Percentiles rank a stretch among this genome's conserved stretches.
Evolutionary conservation across 2,329 filamentous ascomycete genomes (phyloP).

Genomic region (Diaporthe sp.): DNA sequence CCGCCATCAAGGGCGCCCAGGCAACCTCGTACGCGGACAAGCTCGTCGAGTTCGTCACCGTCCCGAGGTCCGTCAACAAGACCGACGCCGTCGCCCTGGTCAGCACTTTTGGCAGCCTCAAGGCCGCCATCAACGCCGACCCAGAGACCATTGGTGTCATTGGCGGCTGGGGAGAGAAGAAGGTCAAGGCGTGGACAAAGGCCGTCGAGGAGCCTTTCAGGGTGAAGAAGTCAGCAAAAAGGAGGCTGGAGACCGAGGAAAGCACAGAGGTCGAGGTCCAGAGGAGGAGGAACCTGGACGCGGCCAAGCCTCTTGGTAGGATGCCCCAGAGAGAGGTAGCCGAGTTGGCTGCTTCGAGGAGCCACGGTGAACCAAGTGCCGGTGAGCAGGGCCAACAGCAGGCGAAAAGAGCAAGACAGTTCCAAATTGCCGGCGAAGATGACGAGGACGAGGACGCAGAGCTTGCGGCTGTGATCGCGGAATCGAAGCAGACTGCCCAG

Average conservation of each 20-base stretch:
- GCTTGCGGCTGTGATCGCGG: conserved; percentile 62
- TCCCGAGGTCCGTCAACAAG: conserved; percentile 92
- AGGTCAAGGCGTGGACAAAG: conserved; percentile 87
- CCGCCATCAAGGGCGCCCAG: conserved; percentile 88
- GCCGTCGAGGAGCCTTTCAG: conserved; percentile 90
- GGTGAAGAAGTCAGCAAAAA: conserved; percentile 77
- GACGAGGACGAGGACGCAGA: conserved; percentile 63
- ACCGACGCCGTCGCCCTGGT: conserved; percentile 93
- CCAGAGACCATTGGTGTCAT: conserved; percentile 88
- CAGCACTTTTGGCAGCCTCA: conserved; percentile 90
- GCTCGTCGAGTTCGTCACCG: conserved; percentile 92
- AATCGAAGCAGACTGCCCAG: conserved; percentile 58
- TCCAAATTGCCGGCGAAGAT: conserved; percentile 53
- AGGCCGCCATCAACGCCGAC: conserved; percentile 87
- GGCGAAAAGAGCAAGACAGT: conserved; percentile 49
- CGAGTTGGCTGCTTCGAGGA: conserved; percentile 48
- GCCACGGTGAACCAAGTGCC: conserved; percentile 52
- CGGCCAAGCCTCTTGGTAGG: conserved; percentile 42
- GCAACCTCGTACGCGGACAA: conserved; percentile 87
- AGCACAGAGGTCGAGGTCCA: conserved; percentile 12
- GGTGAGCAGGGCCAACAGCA: neutral
- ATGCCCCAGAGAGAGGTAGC: conserved; percentile 43
- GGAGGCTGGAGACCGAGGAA: conserved; percentile 46
- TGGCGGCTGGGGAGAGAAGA: conserved; percentile 96
- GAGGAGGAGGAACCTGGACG: conserved; percentile 47